A percentile compares a stretch with the other conserved stretches of the same genome.
phyloP scores from a whole-genome alignment of 345 rosid genomes.

The Alliaria petiolata region DNA sequence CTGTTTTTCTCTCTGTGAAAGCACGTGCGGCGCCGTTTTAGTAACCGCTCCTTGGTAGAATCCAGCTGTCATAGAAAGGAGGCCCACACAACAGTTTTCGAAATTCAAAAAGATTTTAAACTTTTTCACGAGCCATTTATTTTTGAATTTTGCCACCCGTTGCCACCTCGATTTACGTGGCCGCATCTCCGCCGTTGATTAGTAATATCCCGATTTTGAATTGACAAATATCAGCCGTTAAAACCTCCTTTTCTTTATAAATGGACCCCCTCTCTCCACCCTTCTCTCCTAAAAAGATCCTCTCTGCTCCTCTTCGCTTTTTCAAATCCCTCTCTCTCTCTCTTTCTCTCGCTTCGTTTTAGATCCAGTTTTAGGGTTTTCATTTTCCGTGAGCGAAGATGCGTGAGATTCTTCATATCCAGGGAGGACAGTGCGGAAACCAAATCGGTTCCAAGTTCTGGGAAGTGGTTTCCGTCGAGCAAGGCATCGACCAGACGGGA shows the following conservation, averaged over 20 bases:
- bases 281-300: no score
- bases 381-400: no score
- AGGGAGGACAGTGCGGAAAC: slow-evolving; percentile 68
- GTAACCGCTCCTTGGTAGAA: slow-evolving; percentile 25
- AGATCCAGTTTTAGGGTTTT: no score
- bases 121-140: slow-evolving; percentile 27
- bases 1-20: slow-evolving; percentile 2
- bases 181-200: background rate
- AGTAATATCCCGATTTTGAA: background rate
- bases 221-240: slow-evolving; percentile 29
- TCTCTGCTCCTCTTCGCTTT: background rate
- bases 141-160: slow-evolving; percentile 33
- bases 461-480: slow-evolving; percentile 57
- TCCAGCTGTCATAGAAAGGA: slow-evolving; percentile 16
- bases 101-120: slow-evolving; percentile 21
- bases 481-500: no score
- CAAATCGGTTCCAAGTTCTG: slow-evolving; percentile 71
- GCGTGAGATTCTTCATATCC: slow-evolving; percentile 70
- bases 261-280: slow-evolving; percentile 23
- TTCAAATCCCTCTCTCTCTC: background rate
- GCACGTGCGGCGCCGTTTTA: slow-evolving; percentile 28
- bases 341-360: no score
- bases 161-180: slow-evolving; percentile 30
- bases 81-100: slow-evolving; percentile 10
- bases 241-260: slow-evolving; percentile 30